Evolutionary conservation across 2,329 filamentous ascomycete genomes (phyloP), one percentile per base, ranked within the genome.

Genomic region (Drechslerella stenobrocha): DNA sequence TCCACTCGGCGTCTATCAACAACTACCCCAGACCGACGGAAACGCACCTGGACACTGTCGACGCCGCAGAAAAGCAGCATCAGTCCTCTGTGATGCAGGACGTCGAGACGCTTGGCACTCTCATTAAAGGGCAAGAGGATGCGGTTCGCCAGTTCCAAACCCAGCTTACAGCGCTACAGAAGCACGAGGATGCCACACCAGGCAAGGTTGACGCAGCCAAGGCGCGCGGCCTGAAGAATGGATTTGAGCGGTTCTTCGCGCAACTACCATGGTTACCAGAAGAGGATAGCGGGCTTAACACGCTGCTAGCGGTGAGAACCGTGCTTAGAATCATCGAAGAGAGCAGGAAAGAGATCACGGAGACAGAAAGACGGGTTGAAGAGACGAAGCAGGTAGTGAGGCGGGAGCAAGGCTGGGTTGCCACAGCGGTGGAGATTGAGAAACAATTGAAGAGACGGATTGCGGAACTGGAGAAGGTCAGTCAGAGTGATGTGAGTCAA

Each of bases 61-160:
- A 34, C 13, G 40, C 63, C 23, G 63, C 63, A 8, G 55, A 67
- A 52, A 15, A 34, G 5, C 44, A 60, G 34, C 63, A 67, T 35
- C 50, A 53, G 22, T 47, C 40, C 28, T 48, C 63, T 23, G 63
- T 67, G 24, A 50, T 22, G 9, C 24, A 60, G n/a, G 55, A 60
- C 42, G 55, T 60, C 42, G 35, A 37, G 20, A 47, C 55, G 4
- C 26, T 67, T n/a, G 55, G 56, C 22, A 50, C 55, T 6, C 55
- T 67, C n/a, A 67, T 67, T 9, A 51, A 47, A 13, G 60, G 52
- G 35, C 63, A 60, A 32, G 55, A 67, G 42, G 55, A 55, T 30
- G 63, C 42, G n/a, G 56, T 67, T 13, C 42, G 45, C 13, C 40
- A 35, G 37, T 42, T 67, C 3, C 34, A 45, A 35, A 34, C 55